These are phyloP conservation scores for Salix caprea DNA, from an alignment of 345 rosid species.

Conservation along the genomic window DNA sequence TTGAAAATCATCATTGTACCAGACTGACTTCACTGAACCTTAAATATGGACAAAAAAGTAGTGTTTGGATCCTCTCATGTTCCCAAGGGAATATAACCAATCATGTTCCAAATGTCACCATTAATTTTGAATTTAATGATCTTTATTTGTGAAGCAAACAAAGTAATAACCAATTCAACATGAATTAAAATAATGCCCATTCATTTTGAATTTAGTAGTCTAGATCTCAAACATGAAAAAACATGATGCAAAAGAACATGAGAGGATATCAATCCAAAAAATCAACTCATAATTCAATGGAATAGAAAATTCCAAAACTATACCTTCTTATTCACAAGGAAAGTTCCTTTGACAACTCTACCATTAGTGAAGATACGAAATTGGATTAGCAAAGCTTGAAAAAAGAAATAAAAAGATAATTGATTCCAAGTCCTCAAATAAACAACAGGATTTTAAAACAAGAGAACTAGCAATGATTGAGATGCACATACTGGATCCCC, in stretches of 20 bases:
- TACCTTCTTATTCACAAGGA: conserved; percentile 71
- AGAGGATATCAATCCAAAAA: not conserved
- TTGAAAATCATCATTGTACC: not conserved
- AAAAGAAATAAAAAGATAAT: conserved; percentile 4
- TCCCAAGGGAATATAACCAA: too few species aligned
- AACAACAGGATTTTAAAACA: not conserved
- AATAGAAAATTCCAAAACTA: conserved; percentile 4
- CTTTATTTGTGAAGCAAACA: too few species aligned
- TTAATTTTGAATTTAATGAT: too few species aligned
- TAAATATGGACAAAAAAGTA: too few species aligned
- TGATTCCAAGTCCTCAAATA: not conserved
- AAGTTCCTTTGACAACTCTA: conserved; percentile 67
- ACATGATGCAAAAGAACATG: not conserved
- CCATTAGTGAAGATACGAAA: conserved; percentile 68
- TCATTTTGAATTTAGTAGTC: too few species aligned
- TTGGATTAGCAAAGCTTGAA: conserved; percentile 70
- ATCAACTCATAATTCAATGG: not conserved
- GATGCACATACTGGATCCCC: conserved; percentile 37
- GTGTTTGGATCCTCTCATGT: too few species aligned
- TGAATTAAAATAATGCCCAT: too few species aligned
- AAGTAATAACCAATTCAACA: too few species aligned
- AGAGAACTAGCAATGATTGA: not conserved
- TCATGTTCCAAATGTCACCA: too few species aligned
- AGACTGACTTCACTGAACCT: too few species aligned
- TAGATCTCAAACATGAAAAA: not conserved